Conservation (phyloP, 1,284 basidiomycete species). For the Waitea zeae region DNA sequence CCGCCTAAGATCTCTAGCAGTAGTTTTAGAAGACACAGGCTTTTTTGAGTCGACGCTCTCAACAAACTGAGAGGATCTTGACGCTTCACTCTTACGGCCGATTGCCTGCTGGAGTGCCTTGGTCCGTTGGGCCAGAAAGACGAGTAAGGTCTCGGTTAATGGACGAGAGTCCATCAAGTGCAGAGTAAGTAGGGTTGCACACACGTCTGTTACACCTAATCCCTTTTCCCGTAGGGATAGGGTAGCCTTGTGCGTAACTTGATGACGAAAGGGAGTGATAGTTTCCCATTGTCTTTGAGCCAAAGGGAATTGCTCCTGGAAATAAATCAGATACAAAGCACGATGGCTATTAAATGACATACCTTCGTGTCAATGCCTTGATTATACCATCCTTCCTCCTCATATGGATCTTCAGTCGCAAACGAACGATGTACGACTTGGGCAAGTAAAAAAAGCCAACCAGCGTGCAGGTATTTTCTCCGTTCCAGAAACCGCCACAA, state of each 20-base stretch:
- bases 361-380: constrained; percentile 52
- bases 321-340: constrained; percentile 4
- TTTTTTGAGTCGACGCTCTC: constrained; percentile 9
- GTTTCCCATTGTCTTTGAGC: constrained; percentile 83
- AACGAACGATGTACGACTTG: constrained; percentile 63
- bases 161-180: constrained; percentile 75
- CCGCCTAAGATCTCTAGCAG: constrained; percentile 31
- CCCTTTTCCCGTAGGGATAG: constrained; percentile 46
- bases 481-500: constrained; percentile 73
- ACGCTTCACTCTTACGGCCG: neutral
- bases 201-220: constrained; percentile 33
- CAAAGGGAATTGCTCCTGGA: constrained; percentile 63
- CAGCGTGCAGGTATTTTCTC: constrained; percentile 62
- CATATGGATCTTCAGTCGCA: constrained; percentile 35
- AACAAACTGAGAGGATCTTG: constrained; percentile 3
- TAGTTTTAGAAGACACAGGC: constrained; percentile 16
- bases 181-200: constrained; percentile 62
- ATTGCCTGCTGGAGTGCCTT: constrained; percentile 38
- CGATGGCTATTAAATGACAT: constrained; percentile 10
- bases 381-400: constrained; percentile 34
- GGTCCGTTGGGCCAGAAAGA: constrained; percentile 56
- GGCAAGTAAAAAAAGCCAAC: constrained; percentile 76
- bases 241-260: constrained; percentile 73
- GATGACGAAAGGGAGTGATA: constrained; percentile 65
- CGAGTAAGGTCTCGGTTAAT: constrained; percentile 48